Evolutionary conservation across 257 asterid species (phyloP).

Genomic region (Ehretia macrophylla): DNA sequence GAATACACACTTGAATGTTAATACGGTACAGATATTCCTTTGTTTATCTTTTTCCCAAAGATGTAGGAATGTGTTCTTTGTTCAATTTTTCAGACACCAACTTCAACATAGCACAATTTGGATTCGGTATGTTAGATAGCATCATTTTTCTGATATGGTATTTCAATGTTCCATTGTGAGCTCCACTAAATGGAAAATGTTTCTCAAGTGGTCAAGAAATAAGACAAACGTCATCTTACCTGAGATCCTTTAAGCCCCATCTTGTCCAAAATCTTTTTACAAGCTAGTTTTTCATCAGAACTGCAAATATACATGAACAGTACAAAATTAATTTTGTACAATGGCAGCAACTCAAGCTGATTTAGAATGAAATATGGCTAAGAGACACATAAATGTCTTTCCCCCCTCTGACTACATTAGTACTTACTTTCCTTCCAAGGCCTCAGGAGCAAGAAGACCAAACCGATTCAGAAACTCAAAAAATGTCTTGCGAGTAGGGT

Average conservation of each 20-base stretch:
- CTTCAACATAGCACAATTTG: no score
- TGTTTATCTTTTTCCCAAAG: no score
- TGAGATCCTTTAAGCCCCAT: constrained; percentile 80
- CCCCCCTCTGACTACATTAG: constrained; percentile 2
- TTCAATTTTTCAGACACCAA: no score
- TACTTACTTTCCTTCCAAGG: constrained; percentile 82
- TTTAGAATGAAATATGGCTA: constrained; percentile 3
- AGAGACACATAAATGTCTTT: not conserved
- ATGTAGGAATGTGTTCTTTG: no score
- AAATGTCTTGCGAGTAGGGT: constrained; percentile 95
- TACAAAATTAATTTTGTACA: constrained; percentile 18
- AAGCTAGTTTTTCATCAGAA: constrained; percentile 64
- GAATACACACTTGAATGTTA: no score
- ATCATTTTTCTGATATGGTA: not conserved
- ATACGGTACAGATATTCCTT: no score
- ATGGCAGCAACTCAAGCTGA: constrained; percentile 7
- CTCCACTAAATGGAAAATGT: not conserved
- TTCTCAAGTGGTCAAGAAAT: not conserved
- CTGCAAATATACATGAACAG: constrained; percentile 35
- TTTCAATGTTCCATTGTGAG: not conserved
- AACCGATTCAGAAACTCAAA: constrained; percentile 81
- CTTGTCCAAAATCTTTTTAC: constrained; percentile 80
- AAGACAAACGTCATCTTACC: constrained; percentile 40
- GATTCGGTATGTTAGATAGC: no score
- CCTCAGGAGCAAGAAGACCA: constrained; percentile 88